These are phyloP conservation scores for Globisporangium canariense DNA, from an alignment of 352 stramenopile species.

Conservation along the genomic window DNA sequence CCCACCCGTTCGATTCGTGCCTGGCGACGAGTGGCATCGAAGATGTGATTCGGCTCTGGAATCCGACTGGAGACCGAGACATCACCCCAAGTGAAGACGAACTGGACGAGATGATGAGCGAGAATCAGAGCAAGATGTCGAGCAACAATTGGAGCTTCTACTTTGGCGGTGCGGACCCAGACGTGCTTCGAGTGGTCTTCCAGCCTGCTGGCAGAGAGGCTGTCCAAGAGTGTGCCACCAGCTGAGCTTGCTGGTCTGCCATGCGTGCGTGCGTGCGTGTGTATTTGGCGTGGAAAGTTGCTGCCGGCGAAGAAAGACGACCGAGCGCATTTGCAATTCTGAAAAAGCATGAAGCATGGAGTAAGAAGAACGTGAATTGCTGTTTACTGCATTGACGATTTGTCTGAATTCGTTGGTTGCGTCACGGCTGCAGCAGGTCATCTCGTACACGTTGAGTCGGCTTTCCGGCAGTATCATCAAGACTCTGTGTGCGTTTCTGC, in stretches of 20 bases:
- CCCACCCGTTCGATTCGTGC: conserved; percentile 72
- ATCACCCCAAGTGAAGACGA: conserved; percentile 42
- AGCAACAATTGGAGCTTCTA: conserved; percentile 39
- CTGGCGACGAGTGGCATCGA: conserved; percentile 84
- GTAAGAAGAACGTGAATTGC: not conserved
- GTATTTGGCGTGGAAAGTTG: not conserved
- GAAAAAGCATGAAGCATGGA: not conserved
- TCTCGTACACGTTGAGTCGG: not conserved
- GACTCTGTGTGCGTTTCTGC: not conserved
- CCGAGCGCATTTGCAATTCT: not conserved
- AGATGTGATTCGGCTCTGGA: conserved; percentile 80
- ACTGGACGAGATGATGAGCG: conserved; percentile 43
- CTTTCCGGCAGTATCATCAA: not conserved
- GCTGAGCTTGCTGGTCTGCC: conserved; percentile 20
- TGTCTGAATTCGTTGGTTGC: not conserved
- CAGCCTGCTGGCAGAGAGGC: conserved; percentile 50
- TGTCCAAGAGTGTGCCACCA: conserved; percentile 68
- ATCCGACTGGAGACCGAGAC: conserved; percentile 40
- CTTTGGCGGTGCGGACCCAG: conserved; percentile 37
- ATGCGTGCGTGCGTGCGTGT: not conserved
- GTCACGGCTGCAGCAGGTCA: not conserved
- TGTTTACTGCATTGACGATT: not conserved
- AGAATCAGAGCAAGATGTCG: conserved; percentile 72
- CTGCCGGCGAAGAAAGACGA: not conserved
- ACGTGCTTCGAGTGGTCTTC: conserved; percentile 72